These are phyloP conservation scores for Fraxinus nigra DNA, from an alignment of 305 asterid species.

Conservation along the genomic window DNA sequence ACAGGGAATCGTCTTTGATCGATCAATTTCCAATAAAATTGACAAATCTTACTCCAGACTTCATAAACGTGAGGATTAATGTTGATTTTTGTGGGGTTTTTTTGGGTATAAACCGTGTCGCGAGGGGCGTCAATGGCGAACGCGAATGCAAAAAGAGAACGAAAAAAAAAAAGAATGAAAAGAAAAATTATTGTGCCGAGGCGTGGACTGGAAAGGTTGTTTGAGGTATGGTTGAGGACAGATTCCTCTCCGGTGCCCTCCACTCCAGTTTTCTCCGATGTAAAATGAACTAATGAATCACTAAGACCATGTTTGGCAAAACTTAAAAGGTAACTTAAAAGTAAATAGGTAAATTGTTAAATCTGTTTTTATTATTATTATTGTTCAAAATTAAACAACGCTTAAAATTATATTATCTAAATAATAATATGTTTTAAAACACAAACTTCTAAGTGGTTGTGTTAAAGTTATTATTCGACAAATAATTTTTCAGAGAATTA, in stretches of 20 bases:
- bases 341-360: not conserved
- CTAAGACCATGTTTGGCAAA: not conserved
- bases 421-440: not conserved
- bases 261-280: not conserved
- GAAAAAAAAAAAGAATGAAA: not conserved
- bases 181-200: not conserved
- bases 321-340: not conserved
- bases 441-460: too few species aligned
- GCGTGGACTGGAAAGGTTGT: not conserved
- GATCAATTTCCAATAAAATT: conserved; percentile 21
- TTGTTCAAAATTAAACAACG: not conserved
- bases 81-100: not conserved
- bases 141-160: conserved; percentile 18
- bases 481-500: too few species aligned
- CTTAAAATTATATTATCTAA: too few species aligned
- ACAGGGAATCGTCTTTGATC: conserved; percentile 17
- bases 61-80: not conserved
- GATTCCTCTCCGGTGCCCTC: not conserved
- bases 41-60: not conserved
- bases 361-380: not conserved
- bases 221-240: not conserved
- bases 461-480: too few species aligned
- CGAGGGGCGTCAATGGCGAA: conserved; percentile 24
- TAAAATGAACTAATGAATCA: not conserved
- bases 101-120: not conserved